Evolutionary conservation across 2,329 filamentous ascomycete species (phyloP), one percentile per base, ranked within the genome.

Genomic region (Venturia effusa): DNA sequence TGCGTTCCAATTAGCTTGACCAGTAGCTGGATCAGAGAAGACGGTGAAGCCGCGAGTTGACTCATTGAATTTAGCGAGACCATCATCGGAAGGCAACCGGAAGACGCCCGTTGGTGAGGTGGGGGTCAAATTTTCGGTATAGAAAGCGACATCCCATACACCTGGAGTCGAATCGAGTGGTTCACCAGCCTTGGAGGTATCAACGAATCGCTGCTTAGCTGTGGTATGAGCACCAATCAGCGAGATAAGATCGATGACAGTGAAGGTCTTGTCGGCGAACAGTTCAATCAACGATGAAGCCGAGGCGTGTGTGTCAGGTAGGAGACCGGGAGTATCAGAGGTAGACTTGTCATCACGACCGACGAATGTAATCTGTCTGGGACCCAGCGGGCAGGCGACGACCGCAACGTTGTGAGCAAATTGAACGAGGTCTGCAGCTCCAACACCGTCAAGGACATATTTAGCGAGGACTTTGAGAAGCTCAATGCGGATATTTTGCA

Each of bases 341-440:
- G 34, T 51, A 17, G 17, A 27, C 24, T n/a, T 34, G 24, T 66
- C 64, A 24, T 40, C 40, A 45, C 64, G 64, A 22, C 69, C 64
- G n/a, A 66, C 76, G 65, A 79, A 80, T 19, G 77, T 77, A 13
- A 75, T 71, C 40, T 84, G 77, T 7, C 77, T 75, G 2, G 81
- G 82, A 0, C 82, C 82, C 19, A 80, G 73, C 1, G 81, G 78
- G 62, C 82, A 82, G 24, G 76, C 74, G 1, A 80, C 76, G 3
- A 80, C 79, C 3, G 78, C 81, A 45, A 64, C 54, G n/a, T 64
- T 80, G 73, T 61, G 73, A 74, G 76, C 79, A 61, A 82, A 78
- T 69, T 83, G 81, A 43, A 82, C 79, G 17, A 84, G 71, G 70
- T 85, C 82, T n/a, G 82, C 82, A 67, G 81, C 80, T 11, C 76